A percentile compares a stretch with the other conserved stretches of the same genome.
These are phyloP conservation scores for Geum urbanum DNA, from an alignment of 306 rosid species.

Conservation along the genomic window DNA sequence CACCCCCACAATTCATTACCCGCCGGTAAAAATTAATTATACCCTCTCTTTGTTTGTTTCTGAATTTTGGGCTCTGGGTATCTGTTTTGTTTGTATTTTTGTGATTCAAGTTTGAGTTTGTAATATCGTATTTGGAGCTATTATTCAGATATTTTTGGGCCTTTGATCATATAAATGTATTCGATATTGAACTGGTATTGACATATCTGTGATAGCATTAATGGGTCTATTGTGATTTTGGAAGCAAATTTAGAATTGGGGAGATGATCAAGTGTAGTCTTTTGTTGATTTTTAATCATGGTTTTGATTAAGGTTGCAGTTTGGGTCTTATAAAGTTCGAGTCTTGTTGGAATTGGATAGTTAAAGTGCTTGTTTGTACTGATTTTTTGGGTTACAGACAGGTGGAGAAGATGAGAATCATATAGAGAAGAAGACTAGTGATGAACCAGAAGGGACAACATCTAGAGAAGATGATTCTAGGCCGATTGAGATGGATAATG, in stretches of 20 bases:
- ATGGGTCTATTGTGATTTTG: neutral
- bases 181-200: neutral
- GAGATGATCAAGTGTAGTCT: neutral
- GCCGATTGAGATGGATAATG: conserved; percentile 26
- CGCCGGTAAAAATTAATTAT: no score
- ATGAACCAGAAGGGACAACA: conserved; percentile 20
- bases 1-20: neutral
- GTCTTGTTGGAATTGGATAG: neutral
- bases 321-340: neutral
- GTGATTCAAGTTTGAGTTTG: neutral
- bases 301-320: neutral
- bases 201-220: no score
- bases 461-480: conserved; percentile 35
- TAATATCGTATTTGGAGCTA: neutral
- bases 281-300: neutral
- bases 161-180: neutral
- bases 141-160: neutral
- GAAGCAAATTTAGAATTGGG: conserved; percentile 1
- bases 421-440: conserved; percentile 19
- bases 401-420: conserved; percentile 29
- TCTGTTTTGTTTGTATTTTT: neutral
- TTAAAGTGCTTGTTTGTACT: neutral
- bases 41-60: neutral
- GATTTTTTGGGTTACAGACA: conserved; percentile 34
- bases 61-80: conserved; percentile 13